Conservation (phyloP, 371 early-diverging fungal species). For the Apophysomyces ossiformis region DNA sequence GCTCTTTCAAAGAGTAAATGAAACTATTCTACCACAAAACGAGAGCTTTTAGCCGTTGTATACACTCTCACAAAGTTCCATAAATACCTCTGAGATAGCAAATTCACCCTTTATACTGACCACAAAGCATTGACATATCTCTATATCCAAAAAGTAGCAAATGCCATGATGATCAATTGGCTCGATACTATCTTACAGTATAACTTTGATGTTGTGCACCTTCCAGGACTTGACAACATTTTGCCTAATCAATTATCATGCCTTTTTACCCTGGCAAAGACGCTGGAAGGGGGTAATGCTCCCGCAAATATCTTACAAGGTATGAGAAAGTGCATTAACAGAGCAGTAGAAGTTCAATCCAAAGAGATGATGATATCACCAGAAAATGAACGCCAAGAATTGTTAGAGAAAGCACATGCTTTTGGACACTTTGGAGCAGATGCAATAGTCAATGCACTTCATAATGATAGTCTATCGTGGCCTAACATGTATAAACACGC, state of each 20-base stretch:
- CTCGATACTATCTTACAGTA: constrained; percentile 29
- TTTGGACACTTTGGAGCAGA: too few relatives aligned
- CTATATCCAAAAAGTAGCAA: constrained; percentile 25
- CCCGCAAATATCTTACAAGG: neutral
- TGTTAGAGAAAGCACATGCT: too few relatives aligned
- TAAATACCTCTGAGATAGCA: constrained; percentile 33
- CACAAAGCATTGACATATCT: constrained; percentile 27
- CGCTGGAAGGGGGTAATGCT: neutral
- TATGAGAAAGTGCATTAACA: neutral
- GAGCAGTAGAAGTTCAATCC: neutral
- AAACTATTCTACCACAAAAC: constrained; percentile 17
- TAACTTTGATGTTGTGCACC: constrained; percentile 29
- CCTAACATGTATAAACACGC: too few relatives aligned
- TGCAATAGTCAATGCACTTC: too few relatives aligned
- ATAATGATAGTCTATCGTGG: too few relatives aligned
- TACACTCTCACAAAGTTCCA: constrained; percentile 28
- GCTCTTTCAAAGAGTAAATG: neutral
- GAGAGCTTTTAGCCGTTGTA: constrained; percentile 6
- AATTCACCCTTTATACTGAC: constrained; percentile 29
- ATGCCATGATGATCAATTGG: constrained; percentile 35
- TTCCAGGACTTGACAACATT: constrained; percentile 24
- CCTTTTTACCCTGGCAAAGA: constrained; percentile 12
- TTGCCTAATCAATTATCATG: constrained; percentile 35
- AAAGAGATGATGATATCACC: too few relatives aligned
- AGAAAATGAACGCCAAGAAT: too few relatives aligned